Percentiles rank a stretch among this genome's conserved stretches.
These are phyloP conservation scores for Saccharomycopsis babjevae DNA, from an alignment of 805 yeast species.

Conservation along the genomic window DNA sequence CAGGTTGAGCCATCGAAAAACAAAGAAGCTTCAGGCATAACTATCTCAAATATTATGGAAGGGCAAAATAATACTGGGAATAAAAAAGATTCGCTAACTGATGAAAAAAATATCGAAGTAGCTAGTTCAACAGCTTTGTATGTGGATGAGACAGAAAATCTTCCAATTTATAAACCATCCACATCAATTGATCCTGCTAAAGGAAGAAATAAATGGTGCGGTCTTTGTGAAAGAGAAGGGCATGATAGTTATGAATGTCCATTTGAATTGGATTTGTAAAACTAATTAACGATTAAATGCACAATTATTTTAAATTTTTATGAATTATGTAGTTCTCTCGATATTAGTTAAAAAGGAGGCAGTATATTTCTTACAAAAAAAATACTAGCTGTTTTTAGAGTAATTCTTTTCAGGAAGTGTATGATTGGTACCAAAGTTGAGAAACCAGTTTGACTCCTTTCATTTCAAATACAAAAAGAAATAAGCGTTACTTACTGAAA, in stretches of 20 bases:
- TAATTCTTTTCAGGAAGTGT: too few species aligned
- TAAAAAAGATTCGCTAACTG: not conserved
- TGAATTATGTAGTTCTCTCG: too few species aligned
- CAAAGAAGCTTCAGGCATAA: not conserved
- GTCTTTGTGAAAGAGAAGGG: conserved; percentile 83
- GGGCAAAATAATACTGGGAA: not conserved
- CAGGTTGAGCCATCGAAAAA: not conserved
- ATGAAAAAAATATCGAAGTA: not conserved
- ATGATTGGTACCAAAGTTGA: too few species aligned
- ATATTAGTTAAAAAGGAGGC: too few species aligned
- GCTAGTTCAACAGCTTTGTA: not conserved
- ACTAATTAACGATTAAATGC: not conserved
- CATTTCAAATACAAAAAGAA: too few species aligned
- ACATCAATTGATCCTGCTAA: conserved; percentile 50
- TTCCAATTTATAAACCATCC: conserved; percentile 43
- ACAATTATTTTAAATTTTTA: too few species aligned
- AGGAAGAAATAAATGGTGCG: conserved; percentile 82
- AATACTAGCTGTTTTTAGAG: too few species aligned
- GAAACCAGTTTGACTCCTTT: too few species aligned
- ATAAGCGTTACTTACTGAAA: too few species aligned
- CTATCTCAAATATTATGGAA: not conserved
- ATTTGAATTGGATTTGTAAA: conserved; percentile 33
- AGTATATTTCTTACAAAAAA: too few species aligned
- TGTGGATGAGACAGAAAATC: conserved; percentile 20
- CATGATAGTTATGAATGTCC: conserved; percentile 87